phyloP scores from a whole-genome alignment of 495 filamentous ascomycete species.

The Melanomma pulvis-pyrius region DNA sequence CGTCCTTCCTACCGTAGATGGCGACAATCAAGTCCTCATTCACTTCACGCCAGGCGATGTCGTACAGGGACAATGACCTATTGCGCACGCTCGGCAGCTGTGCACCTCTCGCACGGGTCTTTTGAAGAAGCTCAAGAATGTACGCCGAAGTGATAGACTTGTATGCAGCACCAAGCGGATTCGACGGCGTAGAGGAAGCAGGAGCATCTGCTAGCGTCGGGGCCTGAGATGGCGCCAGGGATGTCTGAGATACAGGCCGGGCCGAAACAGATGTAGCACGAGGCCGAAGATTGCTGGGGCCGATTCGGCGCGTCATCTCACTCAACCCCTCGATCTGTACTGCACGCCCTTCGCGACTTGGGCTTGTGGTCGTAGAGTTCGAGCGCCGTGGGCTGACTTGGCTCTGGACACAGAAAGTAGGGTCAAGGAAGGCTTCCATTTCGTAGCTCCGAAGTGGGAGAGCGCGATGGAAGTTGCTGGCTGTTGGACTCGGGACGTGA shows the following conservation, averaged over 20 bases:
- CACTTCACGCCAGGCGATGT: conserved; percentile 3
- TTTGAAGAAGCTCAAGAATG: neutral
- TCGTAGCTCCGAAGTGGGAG: neutral
- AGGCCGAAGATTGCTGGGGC: neutral
- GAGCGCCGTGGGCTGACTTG: neutral
- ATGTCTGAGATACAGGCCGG: neutral
- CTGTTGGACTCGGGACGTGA: neutral
- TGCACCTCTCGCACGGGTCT: conserved; percentile 1
- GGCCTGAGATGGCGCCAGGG: neutral
- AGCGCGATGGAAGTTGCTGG: neutral
- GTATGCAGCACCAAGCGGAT: neutral
- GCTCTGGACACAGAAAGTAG: neutral
- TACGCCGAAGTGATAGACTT: conserved; percentile 1
- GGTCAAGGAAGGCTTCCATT: neutral
- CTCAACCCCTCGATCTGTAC: neutral
- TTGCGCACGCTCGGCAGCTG: neutral
- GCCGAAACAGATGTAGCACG: neutral
- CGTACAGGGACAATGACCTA: neutral
- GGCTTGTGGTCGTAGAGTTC: neutral
- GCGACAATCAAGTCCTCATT: conserved; percentile 12
- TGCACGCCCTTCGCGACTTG: neutral
- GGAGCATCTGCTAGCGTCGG: neutral
- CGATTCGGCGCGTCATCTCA: neutral
- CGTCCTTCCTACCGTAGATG: conserved; percentile 10
- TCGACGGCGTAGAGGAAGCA: neutral